These are phyloP conservation scores for Leccinum subgranulosum DNA, from an alignment of 768 basidiomycete genomes.

Conservation along the genomic window DNA sequence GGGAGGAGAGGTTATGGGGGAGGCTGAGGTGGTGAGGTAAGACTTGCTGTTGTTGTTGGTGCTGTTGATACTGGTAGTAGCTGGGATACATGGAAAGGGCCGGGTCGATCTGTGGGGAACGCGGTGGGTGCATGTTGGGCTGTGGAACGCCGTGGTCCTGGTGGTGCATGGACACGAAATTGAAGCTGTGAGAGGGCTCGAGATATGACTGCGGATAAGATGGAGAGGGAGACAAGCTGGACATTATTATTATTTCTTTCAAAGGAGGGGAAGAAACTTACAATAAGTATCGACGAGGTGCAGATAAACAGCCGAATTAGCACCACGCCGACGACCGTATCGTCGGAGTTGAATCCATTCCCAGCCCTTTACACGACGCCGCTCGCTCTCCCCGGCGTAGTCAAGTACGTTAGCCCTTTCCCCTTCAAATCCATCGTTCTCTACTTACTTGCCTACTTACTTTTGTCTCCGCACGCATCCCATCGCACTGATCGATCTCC, in stretches of 20 bases:
- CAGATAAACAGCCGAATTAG: neutral
- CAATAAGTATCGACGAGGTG: neutral
- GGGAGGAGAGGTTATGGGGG: slow-evolving; percentile 64
- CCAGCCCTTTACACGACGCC: neutral
- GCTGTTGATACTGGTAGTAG: slow-evolving; percentile 55
- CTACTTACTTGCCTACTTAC: neutral
- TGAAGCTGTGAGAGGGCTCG: slow-evolving; percentile 33
- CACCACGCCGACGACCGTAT: neutral
- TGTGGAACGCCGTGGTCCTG: slow-evolving; percentile 42
- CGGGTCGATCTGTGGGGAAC: slow-evolving; percentile 69
- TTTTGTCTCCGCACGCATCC: no score
- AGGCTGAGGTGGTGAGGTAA: slow-evolving; percentile 55
- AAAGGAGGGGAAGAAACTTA: slow-evolving; percentile 2
- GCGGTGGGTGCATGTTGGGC: slow-evolving; percentile 42
- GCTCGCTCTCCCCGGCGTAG: neutral
- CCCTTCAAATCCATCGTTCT: no score
- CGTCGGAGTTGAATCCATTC: neutral
- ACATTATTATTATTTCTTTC: slow-evolving; percentile 8
- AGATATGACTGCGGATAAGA: slow-evolving; percentile 21
- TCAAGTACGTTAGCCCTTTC: no score
- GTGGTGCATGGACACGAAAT: slow-evolving; percentile 42
- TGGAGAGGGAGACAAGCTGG: slow-evolving; percentile 17
- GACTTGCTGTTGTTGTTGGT: slow-evolving; percentile 42
- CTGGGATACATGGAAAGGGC: slow-evolving; percentile 62
- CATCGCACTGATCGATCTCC: neutral